phyloP scores from a whole-genome alignment of 441 rosid genomes.

The Adansonia rubrostipa region DNA sequence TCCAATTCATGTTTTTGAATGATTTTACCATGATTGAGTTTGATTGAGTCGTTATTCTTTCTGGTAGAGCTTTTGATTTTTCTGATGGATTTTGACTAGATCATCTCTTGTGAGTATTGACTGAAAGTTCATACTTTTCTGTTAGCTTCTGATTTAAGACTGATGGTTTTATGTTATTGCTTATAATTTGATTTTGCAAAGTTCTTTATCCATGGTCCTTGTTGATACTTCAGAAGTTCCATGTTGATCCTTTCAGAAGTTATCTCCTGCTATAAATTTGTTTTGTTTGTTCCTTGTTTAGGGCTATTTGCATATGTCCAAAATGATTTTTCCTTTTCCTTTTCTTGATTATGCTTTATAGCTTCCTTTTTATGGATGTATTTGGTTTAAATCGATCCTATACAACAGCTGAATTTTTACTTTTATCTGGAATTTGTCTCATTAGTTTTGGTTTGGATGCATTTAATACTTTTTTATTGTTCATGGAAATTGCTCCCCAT shows the following conservation, averaged over 20 bases:
- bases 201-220: background rate
- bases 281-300: background rate
- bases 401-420: background rate
- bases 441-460: background rate
- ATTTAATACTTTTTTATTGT: no score
- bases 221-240: background rate
- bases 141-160: slow-evolving; percentile 16
- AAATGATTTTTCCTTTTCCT: background rate
- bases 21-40: slow-evolving; percentile 19
- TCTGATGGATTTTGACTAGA: slow-evolving; percentile 12
- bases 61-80: background rate
- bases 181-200: slow-evolving; percentile 5
- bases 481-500: no score
- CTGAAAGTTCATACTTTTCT: background rate
- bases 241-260: background rate
- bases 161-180: background rate
- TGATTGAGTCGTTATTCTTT: background rate
- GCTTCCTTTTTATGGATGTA: slow-evolving; percentile 7
- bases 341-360: background rate
- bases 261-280: background rate
- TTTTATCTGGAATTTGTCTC: background rate
- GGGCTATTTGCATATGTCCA: slow-evolving; percentile 1
- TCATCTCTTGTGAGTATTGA: background rate
- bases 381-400: slow-evolving; percentile 11
- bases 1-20: background rate